A percentile compares a stretch with the other conserved stretches of the same genome.
Evolutionary conservation across 2,329 filamentous ascomycete genomes (phyloP).

Genomic region (Fusarium xylarioides): DNA sequence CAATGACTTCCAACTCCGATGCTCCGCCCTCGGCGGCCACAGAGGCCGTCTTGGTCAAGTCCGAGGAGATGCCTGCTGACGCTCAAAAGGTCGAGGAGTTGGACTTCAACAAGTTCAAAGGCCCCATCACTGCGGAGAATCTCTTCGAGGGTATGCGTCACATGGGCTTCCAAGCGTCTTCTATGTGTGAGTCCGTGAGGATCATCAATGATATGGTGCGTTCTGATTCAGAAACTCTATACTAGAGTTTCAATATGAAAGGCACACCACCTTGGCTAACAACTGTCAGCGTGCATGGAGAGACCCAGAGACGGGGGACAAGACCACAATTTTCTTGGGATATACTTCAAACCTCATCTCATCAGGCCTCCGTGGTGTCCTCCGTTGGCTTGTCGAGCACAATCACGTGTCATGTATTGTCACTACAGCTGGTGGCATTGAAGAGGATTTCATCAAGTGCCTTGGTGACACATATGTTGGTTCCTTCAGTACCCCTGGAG

Average conservation of each 20-base stretch:
- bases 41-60: conserved; percentile 85
- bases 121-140: conserved; percentile 84
- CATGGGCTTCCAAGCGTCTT: conserved; percentile 79
- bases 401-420: conserved; percentile 92
- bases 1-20: conserved; percentile 48
- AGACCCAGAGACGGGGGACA: conserved; percentile 79
- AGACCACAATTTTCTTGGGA: conserved; percentile 94
- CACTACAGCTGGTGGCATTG: conserved; percentile 92
- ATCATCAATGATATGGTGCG: conserved; percentile 95
- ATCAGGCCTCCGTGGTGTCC: conserved; percentile 88
- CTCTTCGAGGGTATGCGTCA: conserved; percentile 81
- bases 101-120: conserved; percentile 86
- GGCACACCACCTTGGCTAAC: conserved; percentile 6
- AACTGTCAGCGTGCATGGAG: conserved; percentile 72
- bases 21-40: conserved; percentile 70
- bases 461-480: conserved; percentile 93
- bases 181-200: conserved; percentile 84
- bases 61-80: conserved; percentile 80
- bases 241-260: neutral
- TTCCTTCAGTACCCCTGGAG: conserved; percentile 80
- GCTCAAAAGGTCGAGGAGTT: conserved; percentile 88
- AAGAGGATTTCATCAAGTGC: conserved; percentile 99
- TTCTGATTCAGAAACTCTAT: neutral
- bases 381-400: conserved; percentile 93
- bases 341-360: conserved; percentile 99